Conservation (phyloP, 305 asterid species). For the Fraxinus paxiana region DNA sequence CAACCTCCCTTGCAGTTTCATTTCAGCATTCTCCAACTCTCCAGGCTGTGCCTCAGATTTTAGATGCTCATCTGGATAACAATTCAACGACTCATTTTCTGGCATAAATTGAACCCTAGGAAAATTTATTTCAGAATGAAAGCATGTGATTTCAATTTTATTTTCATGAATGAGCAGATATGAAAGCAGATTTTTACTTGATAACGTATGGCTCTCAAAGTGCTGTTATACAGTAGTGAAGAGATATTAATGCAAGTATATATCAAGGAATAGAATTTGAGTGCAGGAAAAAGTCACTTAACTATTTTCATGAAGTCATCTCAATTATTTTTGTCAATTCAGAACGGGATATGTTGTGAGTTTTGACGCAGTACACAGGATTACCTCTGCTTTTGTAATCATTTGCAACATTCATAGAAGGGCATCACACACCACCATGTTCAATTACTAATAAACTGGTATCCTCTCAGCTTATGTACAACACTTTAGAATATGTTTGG, state of each 20-base stretch:
- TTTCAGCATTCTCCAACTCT: conserved; percentile 32
- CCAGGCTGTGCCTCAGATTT: conserved; percentile 35
- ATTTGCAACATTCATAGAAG: conserved; percentile 1
- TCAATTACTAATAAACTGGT: background rate
- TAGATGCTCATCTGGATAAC: conserved; percentile 42
- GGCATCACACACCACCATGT: background rate
- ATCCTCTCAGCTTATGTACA: background rate
- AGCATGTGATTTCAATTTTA: background rate
- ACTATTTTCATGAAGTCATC: background rate
- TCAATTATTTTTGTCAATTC: background rate
- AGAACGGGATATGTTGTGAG: background rate
- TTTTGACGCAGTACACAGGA: background rate
- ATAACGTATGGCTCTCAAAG: conserved; percentile 1
- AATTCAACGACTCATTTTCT: conserved; percentile 16
- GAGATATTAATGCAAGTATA: background rate
- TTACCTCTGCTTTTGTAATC: background rate
- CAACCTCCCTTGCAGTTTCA: conserved; percentile 41
- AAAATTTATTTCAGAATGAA: background rate
- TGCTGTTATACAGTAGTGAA: conserved; percentile 6
- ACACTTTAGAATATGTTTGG: background rate
- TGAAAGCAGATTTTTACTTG: background rate
- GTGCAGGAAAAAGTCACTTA: background rate
- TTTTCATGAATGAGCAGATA: background rate
- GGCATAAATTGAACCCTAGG: background rate
- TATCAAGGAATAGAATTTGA: background rate